Conservation (phyloP, 345 rosid species). For the Stellera chamaejasme region DNA sequence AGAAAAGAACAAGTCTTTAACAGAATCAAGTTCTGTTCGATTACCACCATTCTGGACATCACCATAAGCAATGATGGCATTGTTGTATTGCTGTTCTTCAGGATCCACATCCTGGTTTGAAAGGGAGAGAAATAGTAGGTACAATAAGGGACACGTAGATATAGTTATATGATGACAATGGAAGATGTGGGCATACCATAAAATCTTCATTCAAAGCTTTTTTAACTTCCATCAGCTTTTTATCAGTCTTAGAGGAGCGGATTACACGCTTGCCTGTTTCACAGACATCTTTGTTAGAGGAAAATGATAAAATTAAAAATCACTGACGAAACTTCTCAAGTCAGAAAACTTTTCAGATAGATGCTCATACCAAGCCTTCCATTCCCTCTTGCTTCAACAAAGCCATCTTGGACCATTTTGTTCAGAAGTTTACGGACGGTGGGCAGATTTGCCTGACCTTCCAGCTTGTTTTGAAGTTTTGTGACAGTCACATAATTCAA, state of each 20-base stretch:
- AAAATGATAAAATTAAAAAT: slow-evolving; percentile 4
- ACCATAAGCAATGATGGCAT: slow-evolving; percentile 17
- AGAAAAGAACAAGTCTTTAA: too few species aligned
- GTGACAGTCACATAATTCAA: slow-evolving; percentile 60
- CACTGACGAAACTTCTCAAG: not conserved
- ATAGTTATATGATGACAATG: not conserved
- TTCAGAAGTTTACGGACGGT: slow-evolving; percentile 59
- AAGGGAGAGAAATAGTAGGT: not conserved
- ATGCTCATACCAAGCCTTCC: slow-evolving; percentile 65
- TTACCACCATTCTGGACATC: slow-evolving; percentile 28
- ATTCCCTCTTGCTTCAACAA: slow-evolving; percentile 61
- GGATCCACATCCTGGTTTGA: slow-evolving; percentile 47
- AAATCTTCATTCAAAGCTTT: slow-evolving; percentile 37
- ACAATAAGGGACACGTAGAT: not conserved
- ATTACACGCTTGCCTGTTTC: slow-evolving; percentile 77
- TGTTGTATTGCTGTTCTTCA: slow-evolving; percentile 19
- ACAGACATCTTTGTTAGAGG: slow-evolving; percentile 12
- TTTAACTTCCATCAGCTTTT: slow-evolving; percentile 71
- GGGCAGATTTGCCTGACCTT: slow-evolving; percentile 61
- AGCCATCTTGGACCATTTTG: slow-evolving; percentile 74
- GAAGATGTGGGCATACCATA: slow-evolving; percentile 35
- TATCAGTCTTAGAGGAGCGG: slow-evolving; percentile 57
- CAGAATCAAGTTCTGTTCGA: not conserved
- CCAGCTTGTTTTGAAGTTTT: slow-evolving; percentile 72
- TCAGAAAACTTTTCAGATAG: slow-evolving; percentile 7